Base-by-base conservation (phyloP, 2,329 filamentous ascomycete species). In the Arthrobotrys megalospora region DNA sequence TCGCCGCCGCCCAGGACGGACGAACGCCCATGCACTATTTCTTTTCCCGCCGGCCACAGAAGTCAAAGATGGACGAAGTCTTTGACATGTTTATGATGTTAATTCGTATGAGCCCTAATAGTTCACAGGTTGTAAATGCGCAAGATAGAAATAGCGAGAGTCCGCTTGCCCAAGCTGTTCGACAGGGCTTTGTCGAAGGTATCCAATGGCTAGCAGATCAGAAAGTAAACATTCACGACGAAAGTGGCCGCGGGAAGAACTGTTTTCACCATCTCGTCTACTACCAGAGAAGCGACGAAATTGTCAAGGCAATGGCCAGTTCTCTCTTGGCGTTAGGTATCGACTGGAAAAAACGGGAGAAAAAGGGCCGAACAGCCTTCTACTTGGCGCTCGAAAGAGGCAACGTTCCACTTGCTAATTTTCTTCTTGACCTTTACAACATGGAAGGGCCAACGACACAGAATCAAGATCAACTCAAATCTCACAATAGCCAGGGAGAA, bases 291-390 rank as follows among this genome's bases (percentile, higher is more conserved):
- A 16, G 6, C 8, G 21, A 34, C 3, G 36, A 45, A 8, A 43
- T 16, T 36, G 14, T 28, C 7, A 24, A 34, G 14, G 16, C n/a
- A 3, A 45, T 68, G 28, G 64, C 64, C 10, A 55, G 21, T n/a
- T 55, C 38, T 3, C 21, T 68, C 0, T 8, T 55, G 10, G 14
- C 8, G 0, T n/a, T 60, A 7, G 38, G 38, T 14, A 24, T 60
- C 50, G 52, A 69, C 16, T 69, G 65, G 65, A 58, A 58, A 34
- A 69, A 69, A 14, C 50, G 50, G 6, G 52, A 69, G 6, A 34
- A 47, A 1, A 21, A n/a, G 2, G 52, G 50, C 3, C 12, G 8
- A 6, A 52, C 65, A 6, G 50, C 65, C 6, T 48, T 69, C 11
- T 34, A 10, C 14, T 3, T 32, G 0, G 65, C 65, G 14, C 1